Base-by-base conservation (phyloP, 2,329 filamentous ascomycete genomes). In the Alternaria dauci region DNA sequence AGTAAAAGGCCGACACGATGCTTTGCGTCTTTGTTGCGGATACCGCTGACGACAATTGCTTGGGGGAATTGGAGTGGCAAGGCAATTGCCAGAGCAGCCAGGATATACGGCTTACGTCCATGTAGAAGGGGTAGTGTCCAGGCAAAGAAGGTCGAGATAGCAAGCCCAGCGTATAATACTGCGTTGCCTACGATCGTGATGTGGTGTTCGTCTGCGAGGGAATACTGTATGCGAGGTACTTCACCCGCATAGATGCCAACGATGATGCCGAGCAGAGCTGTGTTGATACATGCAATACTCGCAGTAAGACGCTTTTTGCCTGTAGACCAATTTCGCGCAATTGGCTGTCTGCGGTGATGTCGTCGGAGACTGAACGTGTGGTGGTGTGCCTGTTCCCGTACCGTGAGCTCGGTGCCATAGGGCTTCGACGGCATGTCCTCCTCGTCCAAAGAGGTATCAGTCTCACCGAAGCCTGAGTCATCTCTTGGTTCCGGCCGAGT, bases 211-310 rank as follows among this genome's bases (percentile, higher is more conserved):
- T 93, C 90, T 25, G 87, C 88, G 64, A 94, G 86, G 69, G 88
- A 89, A 74, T 93, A 93, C 72, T 93, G 91, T 26, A 94, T 91
- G 4, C 88, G 87, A n/a, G 91, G 90, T 1, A 93, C 90, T 67
- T 93, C 85, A 3, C 91, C 91, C 55, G 90, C 82, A 73, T 93
- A 94, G 23, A 93, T 90, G 1, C 91, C 91, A 58, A 92, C 81
- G 23, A 93, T 81, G 26, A 91, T 80, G 0, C 91, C 91, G 46
- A 93, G 83, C 55, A 92, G 81, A 14, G 89, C 87, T 6, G 91
- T 92, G 68, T 91, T 92, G 66, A 90, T 80, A 72, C 91, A 94
- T 9, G 90, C 88, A 59, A 92, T 86, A 4, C 83, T 78, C 4
- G 91, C 91, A 25, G 88, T 85, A 61, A 91, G 86, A 60, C 89